Base-by-base conservation (phyloP, 2,329 filamentous ascomycete genomes). In the Ophiostoma novo-ulmi region DNA sequence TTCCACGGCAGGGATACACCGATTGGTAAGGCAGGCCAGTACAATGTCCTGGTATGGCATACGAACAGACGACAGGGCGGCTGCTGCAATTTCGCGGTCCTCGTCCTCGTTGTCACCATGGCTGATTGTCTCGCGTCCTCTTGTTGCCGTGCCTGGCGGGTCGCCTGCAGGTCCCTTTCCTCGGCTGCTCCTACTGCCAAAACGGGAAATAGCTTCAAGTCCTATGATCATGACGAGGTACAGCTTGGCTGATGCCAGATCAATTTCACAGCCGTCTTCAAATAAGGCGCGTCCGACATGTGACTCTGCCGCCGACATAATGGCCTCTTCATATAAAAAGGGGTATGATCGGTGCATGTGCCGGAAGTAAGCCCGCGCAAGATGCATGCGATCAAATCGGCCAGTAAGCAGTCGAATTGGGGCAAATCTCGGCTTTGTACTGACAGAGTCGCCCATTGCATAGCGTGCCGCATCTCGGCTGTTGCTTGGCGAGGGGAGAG, bases 301-400 rank as follows among this genome's bases (percentile, higher is more conserved):
- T 13, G 52, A 58, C 22, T 58, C 52, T 26, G 52, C 52, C 31
- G 80, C 77, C 10, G 74, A 73, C 0, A 80, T 75, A 48, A 81
- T 75, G 71, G 78, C 77, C 22, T 74, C 72, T 58, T 79, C 77
- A 71, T 83, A 78, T 38, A 82, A 77, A 70, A 83, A 83, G 10
- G 82, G 81, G 71, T 83, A 83, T 2, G 80, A 81, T 5, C 81
- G 77, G 71, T 83, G 80, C 36, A 83, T 80, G 71, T 83, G 80
- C 20, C 80, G 78, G 70, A 83, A 82, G 74, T 83, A 83, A 20
- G 82, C 81, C 68, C 82, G 79, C 10, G 81, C 78, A 35, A 81
- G 81, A 11, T 67, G 65, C 72, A 67, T 65, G 22, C 68, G 67
- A 55, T 70, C 65, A 20, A 70, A 68, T 8, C 70, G 63, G 39